Percentiles rank a stretch among this genome's conserved stretches.
These are phyloP conservation scores for Panicum hallii DNA, from an alignment of 202 grass and related monocot species.

Conservation along the genomic window DNA sequence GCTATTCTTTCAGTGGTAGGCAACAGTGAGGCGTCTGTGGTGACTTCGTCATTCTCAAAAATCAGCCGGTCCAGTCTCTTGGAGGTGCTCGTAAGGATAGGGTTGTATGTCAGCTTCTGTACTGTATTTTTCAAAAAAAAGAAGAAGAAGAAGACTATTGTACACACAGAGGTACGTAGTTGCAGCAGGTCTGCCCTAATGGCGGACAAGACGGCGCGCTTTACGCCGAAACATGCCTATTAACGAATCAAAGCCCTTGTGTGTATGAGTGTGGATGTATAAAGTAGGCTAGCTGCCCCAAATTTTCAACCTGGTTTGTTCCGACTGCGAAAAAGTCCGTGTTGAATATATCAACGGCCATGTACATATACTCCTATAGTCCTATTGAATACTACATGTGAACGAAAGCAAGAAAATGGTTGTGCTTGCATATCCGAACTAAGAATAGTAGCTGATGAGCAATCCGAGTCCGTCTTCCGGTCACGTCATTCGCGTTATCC, in stretches of 20 bases:
- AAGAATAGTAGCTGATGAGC: neutral
- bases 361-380: neutral
- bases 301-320: constrained; percentile 15
- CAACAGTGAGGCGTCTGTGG: too few relatives aligned
- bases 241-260: too few relatives aligned
- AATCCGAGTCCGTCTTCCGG: neutral
- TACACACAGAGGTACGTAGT: neutral
- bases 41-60: too few relatives aligned
- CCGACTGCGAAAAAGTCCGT: neutral
- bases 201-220: neutral
- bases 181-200: neutral
- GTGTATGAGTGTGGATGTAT: neutral
- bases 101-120: too few relatives aligned
- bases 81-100: too few relatives aligned
- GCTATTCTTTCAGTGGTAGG: too few relatives aligned
- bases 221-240: neutral
- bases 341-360: constrained; percentile 7
- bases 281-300: neutral
- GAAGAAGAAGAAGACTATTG: too few relatives aligned
- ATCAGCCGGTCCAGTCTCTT: too few relatives aligned
- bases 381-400: neutral
- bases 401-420: constrained; percentile 36
- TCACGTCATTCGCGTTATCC: neutral
- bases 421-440: neutral
- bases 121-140: too few relatives aligned